Evolutionary conservation across 371 early-diverging fungal genomes (phyloP).

Genomic region (Rhizopus microsporus): DNA sequence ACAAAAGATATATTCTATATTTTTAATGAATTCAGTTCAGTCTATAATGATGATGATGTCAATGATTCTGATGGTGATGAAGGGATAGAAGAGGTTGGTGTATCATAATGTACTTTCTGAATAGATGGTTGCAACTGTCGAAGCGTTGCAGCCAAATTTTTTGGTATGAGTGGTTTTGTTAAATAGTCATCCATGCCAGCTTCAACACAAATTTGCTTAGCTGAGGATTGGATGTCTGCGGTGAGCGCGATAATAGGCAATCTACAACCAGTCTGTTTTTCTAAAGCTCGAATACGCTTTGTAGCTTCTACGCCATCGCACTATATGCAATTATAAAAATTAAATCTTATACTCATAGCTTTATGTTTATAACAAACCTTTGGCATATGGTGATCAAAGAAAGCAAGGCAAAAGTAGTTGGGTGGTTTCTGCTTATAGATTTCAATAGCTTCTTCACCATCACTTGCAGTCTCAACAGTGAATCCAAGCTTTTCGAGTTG

Average conservation of each 20-base stretch:
- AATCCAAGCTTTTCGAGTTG: constrained; percentile 54
- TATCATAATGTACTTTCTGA: constrained; percentile 19
- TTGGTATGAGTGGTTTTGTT: constrained; percentile 59
- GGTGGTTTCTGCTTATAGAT: constrained; percentile 36
- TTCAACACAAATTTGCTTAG: constrained; percentile 51
- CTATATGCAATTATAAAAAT: constrained; percentile 13
- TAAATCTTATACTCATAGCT: background rate
- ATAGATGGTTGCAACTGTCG: constrained; percentile 27
- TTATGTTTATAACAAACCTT: constrained; percentile 21
- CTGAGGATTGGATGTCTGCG: constrained; percentile 57
- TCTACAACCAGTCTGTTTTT: constrained; percentile 23
- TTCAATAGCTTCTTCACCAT: constrained; percentile 49
- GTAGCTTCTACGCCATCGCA: constrained; percentile 65
- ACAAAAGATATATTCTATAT: no score
- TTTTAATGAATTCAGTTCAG: no score
- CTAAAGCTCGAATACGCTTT: constrained; percentile 38
- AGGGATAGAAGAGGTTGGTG: constrained; percentile 21
- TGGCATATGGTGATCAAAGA: constrained; percentile 59
- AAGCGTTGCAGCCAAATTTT: constrained; percentile 37
- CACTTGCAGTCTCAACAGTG: constrained; percentile 47
- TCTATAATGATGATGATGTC: no score
- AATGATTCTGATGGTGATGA: constrained; percentile 18
- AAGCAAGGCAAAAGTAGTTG: constrained; percentile 43
- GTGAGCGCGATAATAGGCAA: constrained; percentile 63
- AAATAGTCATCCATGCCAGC: constrained; percentile 66